Evolutionary conservation across 495 filamentous ascomycete species (phyloP), one percentile per base, ranked within the genome.

Genomic region (Penicillium mononematosum): DNA sequence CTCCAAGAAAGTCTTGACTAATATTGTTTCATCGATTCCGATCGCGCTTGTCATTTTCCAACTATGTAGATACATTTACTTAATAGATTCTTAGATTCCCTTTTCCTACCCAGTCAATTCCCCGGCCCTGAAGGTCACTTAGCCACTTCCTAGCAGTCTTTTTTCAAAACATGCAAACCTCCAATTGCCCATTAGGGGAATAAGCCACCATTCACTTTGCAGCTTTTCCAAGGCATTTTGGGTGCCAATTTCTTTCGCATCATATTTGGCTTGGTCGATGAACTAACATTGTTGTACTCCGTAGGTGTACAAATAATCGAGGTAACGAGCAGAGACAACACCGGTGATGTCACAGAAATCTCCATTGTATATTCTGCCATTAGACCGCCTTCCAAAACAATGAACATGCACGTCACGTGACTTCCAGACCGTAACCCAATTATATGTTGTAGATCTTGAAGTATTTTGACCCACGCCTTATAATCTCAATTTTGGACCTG

Each of bases 1-100:
- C 34, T 65, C 11, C 51, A 62, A 14, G 64, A 67, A 20, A 42
- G 20, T 12, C 55, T 67, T 19, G 61, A 67, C 44, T 67, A 55
- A 38, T 3, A 42, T 14, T 20, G 25, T 48, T 48, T 2, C 19
- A 12, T 19, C 4, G 25, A 5, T 9, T 6, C 19, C 10, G 44
- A 45, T 27, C 22, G 10, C 20, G 11, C 12, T 45, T 25, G 41
- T 43, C 7, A 43, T 43, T 44, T 22, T 12, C 9, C 14, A n/a
- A 16, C 24, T 5, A 48, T 27, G 29, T 32, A 22, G 11, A 48
- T n/a, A 3, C 8, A 48, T 27, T 19, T 48, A 19, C 25, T 29
- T n/a, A 10, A 31, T 44, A 44, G 16, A 38, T n/a, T n/a, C 1
- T 38, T 32, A 44, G 36, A 38, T n/a, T 38, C 0, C 8, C 4